Base-by-base conservation (phyloP, 371 early-diverging fungal genomes). In the Haplosporangium sp. region DNA sequence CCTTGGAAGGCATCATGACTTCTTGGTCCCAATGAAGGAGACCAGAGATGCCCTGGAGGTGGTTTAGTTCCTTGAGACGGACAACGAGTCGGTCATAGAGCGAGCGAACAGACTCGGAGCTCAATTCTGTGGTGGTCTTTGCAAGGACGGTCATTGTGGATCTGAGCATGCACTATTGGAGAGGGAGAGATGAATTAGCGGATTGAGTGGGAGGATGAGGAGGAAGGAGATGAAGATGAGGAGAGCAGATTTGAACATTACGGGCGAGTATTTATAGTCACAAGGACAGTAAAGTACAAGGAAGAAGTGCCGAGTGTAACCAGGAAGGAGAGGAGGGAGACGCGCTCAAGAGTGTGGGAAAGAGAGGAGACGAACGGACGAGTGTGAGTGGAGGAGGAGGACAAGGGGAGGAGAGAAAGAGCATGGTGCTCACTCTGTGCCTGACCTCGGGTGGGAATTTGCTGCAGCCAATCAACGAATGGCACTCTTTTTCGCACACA, bases 1-100 rank as follows among this genome's bases (percentile, higher is more conserved):
- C 74, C 51, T 77, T 72, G 59, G 74, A 37, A 20, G 82, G 80
- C 82, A 81, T 81, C 73, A 77, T 82, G 59, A 82, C 81, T 47
- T 72, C 67, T 53, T 80, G 81, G 46, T 83, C 83, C 77, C 79
- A 77, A 11, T 62, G 41, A 14, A 70, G 67, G 18, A 76, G 59
- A 9, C 59, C 67, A 36, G 52, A 13, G 60, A 70, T 54, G 18
- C 70, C 60, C 18, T 67, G 63, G 29, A 76, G 71, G 38, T 54
- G 45, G 51, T 14, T 43, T 43, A 70, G 53, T 6, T 76, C 76
- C 60, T 70, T 76, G 55, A 66, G 20, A 40, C 70, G 70, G 43
- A 38, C 62, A 18, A 38, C 18, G 53, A 76, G 61, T 59, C 70
- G 66, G 40, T 76, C 67, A 37, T 76, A 76, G 52, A 76, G 71